Percentiles rank a stretch among this genome's conserved stretches.
These are phyloP conservation scores for Ganoderma leucocontextum DNA, from an alignment of 1,284 basidiomycete species.

Conservation along the genomic window DNA sequence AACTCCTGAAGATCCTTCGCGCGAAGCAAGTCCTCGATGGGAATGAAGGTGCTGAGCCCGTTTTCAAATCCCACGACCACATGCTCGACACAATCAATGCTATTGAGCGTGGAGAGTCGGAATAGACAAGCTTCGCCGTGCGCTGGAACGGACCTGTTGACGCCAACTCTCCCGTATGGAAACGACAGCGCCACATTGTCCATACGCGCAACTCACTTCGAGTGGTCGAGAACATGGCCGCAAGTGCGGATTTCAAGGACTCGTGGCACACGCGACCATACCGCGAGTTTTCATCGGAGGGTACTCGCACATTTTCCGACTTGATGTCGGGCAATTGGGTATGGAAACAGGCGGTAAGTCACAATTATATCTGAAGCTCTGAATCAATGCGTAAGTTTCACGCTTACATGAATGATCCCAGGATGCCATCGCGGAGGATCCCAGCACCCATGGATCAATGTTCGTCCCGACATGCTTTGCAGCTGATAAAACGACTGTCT, in stretches of 20 bases:
- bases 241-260: too few relatives aligned
- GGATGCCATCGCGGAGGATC: slow-evolving; percentile 25
- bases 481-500: slow-evolving; percentile 37
- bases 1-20: slow-evolving; percentile 15
- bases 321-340: too few relatives aligned
- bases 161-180: too few relatives aligned
- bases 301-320: too few relatives aligned
- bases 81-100: slow-evolving; percentile 17
- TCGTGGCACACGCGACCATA: too few relatives aligned
- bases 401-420: too few relatives aligned
- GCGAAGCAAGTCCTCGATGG: slow-evolving; percentile 8
- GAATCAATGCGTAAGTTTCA: too few relatives aligned
- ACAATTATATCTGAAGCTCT: too few relatives aligned
- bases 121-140: too few relatives aligned
- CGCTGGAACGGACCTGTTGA: too few relatives aligned
- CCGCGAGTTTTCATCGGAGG: too few relatives aligned
- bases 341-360: slow-evolving; percentile 7
- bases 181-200: slow-evolving; percentile 4
- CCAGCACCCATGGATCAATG: slow-evolving; percentile 24
- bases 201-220: slow-evolving; percentile 17
- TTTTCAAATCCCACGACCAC: slow-evolving; percentile 19
- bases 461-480: slow-evolving; percentile 32
- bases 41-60: not conserved
- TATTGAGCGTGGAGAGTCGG: slow-evolving; percentile 16
- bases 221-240: slow-evolving; percentile 21